Base-by-base conservation (phyloP, 2,329 filamentous ascomycete species). In the Cordyceps farinosa region DNA sequence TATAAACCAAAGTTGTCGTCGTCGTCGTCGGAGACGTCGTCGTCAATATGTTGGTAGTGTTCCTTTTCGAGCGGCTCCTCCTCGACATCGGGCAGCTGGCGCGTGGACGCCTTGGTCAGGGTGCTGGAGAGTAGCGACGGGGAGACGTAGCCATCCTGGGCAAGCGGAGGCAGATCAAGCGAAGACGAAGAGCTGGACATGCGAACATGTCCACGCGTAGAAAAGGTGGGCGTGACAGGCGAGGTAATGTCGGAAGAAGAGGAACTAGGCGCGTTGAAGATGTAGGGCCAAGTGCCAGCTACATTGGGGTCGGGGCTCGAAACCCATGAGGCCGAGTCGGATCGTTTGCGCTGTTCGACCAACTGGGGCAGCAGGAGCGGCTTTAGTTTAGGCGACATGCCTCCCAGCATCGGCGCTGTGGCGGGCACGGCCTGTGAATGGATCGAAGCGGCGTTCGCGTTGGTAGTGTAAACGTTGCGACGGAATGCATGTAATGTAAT, bases 111-210 rank as follows among this genome's bases (percentile, higher is more conserved):
- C 67, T 87, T 85, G 50, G 50, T 53, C 57, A 61, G 29, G 44
- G 57, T 54, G 45, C 55, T 50, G 22, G 55, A 47, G 30, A 58
- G 56, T 36, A 61, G 44, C 30, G 69, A 67, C 58, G 82, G 88
- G 65, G 82, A 88, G 62, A 81, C 88, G 66, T 75, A 76, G 71
- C 77, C 76, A 47, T 73, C 68, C 87, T 86, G 65, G 64, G 36
- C 76, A n/a, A 56, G 63, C 62, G 59, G 73, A 17, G 84, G 78
- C 9, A 90, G 81, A 62, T 90, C 88, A 63, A 91, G 80, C 5
- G 92, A 96, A 1, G 92, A 96, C 34, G 84, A 83, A 0, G 92
- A 95, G 77, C 91, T 94, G 30, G 87, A 84, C 69, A 85, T 86
- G 69, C 87, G 84, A 55, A 84, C 77, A 74, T 90, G 87, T 40